Base-by-base conservation (phyloP, 2,329 filamentous ascomycete species). In the Pseudohalonectria lignicola region DNA sequence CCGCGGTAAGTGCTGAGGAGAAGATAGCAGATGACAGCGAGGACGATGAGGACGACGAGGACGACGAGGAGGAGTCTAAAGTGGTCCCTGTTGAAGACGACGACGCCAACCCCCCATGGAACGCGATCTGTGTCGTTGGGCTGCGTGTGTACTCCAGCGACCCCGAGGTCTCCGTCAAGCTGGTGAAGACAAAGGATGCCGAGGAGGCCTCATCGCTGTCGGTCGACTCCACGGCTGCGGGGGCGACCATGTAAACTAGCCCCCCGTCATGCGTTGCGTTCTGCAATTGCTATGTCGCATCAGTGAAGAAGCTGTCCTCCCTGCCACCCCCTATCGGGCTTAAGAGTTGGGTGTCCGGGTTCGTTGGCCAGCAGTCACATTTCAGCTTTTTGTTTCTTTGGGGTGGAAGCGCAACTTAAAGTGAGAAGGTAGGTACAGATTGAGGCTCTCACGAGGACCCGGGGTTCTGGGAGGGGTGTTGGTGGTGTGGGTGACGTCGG, bases 111-210 rank as follows among this genome's bases (percentile, higher is more conserved):
- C 42, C 50, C 9, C 55, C 56, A 6, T 64, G 61, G 61, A 63
- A 64, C 30, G 56, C 61, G n/a, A 36, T 41, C 31, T 62, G 58
- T 36, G 60, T 64, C 9, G 46, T 62, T 29, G 59, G 59, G 8
- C 48, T 64, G 11, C 47, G 59, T 7, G 60, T 63, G 9, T 64
- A 63, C 39, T 52, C 61, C 8, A 50, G 51, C 37, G 59, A 62
- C 20, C 40, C 53, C 1, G 49, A 50, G 5, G 50, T 62, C 25
- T 52, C 52, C 21, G 55, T 64, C 20, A 47, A 47, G 6, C 46
- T 63, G 7, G 56, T 54, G 8, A 53, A 59, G 41, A 52, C 53
- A 19, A 53, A 53, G 31, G 48, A 43, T 29, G 48, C 42, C 1
- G 53, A 59, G 40, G 54, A 56, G 39, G 49, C 45, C 2, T 45